These are phyloP conservation scores for Grosmannia huntii DNA, from an alignment of 2,329 filamentous ascomycete species.

Conservation along the genomic window DNA sequence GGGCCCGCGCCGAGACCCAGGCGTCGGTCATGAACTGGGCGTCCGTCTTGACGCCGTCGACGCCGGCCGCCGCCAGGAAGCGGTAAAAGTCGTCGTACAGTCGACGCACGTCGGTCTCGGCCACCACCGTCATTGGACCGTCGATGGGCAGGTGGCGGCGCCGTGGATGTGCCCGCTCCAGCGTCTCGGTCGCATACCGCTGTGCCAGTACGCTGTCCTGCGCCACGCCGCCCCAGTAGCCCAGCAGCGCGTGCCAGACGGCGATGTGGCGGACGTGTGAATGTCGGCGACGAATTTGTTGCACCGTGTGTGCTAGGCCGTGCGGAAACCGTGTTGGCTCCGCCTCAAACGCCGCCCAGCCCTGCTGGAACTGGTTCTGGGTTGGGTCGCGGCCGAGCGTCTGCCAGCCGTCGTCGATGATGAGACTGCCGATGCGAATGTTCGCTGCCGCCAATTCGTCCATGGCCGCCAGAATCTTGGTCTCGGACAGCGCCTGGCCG, in stretches of 20 bases:
- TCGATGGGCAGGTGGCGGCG: conserved; percentile 37
- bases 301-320: conserved; percentile 61
- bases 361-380: conserved; percentile 39
- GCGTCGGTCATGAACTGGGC: conserved; percentile 82
- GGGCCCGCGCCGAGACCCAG: conserved; percentile 52
- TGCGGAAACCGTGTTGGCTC: conserved; percentile 65
- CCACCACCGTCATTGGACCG: conserved; percentile 59
- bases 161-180: conserved; percentile 35
- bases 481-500: conserved; percentile 68
- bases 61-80: conserved; percentile 60
- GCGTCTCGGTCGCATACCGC: conserved; percentile 61
- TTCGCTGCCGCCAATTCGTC: conserved; percentile 55
- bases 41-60: conserved; percentile 88
- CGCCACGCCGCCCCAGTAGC: conserved; percentile 87
- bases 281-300: conserved; percentile 54
- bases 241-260: conserved; percentile 82
- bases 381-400: conserved; percentile 38
- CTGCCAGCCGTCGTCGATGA: conserved; percentile 98
- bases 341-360: conserved; percentile 79
- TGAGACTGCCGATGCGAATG: conserved; percentile 71
- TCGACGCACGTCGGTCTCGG: conserved; percentile 55
- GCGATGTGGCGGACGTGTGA: conserved; percentile 70
- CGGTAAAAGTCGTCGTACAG: conserved; percentile 89
- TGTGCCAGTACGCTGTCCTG: conserved; percentile 60
- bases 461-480: conserved; percentile 66